A percentile compares a stretch with the other conserved stretches of the same genome.
Evolutionary conservation across 495 filamentous ascomycete genomes (phyloP).

Genomic region (Tricharina praecox): DNA sequence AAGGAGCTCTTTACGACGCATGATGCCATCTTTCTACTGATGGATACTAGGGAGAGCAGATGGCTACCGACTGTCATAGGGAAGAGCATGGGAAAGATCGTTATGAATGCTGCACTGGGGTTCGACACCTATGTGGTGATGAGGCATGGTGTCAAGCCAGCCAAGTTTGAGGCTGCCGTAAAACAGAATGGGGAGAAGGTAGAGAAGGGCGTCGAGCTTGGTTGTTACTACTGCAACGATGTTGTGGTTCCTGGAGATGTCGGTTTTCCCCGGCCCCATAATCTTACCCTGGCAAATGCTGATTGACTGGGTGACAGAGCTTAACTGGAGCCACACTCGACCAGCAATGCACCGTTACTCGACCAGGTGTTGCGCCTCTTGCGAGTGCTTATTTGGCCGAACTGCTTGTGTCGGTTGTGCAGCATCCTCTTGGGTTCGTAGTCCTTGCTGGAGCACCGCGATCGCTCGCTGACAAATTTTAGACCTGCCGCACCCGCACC

Average conservation of each 20-base stretch:
- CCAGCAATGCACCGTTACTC: slow-evolving; percentile 94
- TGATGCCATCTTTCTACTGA: slow-evolving; percentile 83
- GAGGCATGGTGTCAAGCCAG: slow-evolving; percentile 58
- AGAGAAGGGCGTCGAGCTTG: slow-evolving; percentile 43
- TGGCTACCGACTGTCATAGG: slow-evolving; percentile 98
- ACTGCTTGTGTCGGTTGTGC: slow-evolving; percentile 67
- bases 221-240: slow-evolving; percentile 97
- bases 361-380: slow-evolving; percentile 79
- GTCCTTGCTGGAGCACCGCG: slow-evolving; percentile 4
- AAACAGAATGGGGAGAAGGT: slow-evolving; percentile 21
- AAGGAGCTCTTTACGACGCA: slow-evolving; percentile 64
- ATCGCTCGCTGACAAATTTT: slow-evolving; percentile 4
- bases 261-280: slow-evolving; percentile 30
- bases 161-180: slow-evolving; percentile 19
- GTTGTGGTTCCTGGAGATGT: slow-evolving; percentile 90
- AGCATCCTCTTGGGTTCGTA: slow-evolving; percentile 49
- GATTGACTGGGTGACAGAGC: slow-evolving; percentile 44
- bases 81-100: slow-evolving; percentile 79
- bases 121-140: slow-evolving; percentile 96
- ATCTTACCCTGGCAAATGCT: slow-evolving; percentile 23
- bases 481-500: slow-evolving; percentile 26
- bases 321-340: slow-evolving; percentile 86
- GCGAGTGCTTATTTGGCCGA: slow-evolving; percentile 88
- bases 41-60: slow-evolving; percentile 87
- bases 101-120: slow-evolving; percentile 87